A percentile compares a stretch with the other conserved stretches of the same genome.
These are phyloP conservation scores for Fusarium haematococcum DNA, from an alignment of 2,329 filamentous ascomycete species.

Conservation along the genomic window DNA sequence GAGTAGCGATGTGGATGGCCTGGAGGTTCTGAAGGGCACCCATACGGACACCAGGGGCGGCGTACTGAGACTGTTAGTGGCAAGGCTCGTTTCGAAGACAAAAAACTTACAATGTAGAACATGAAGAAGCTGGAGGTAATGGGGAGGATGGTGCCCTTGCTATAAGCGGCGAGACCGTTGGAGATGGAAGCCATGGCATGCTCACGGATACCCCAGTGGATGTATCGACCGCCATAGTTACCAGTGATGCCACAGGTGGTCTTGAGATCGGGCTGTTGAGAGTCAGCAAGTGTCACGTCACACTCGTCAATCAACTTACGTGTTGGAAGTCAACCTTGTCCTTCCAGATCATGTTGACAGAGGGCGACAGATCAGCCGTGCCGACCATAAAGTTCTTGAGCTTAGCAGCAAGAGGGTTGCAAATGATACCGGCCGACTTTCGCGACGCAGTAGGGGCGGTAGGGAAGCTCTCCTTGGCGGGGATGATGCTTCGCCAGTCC, in stretches of 20 bases:
- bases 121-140: constrained; percentile 72
- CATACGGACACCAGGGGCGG: constrained; percentile 70
- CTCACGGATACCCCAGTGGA: constrained; percentile 71
- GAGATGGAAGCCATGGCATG: constrained; percentile 70
- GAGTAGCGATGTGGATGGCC: constrained; percentile 70
- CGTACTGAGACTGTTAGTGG: constrained; percentile 49
- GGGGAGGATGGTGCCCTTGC: constrained; percentile 66
- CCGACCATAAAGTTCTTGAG: constrained; percentile 64
- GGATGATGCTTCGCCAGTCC: constrained; percentile 63
- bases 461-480: constrained; percentile 57
- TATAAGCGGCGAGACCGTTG: constrained; percentile 70
- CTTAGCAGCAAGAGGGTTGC: constrained; percentile 63
- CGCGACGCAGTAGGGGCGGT: constrained; percentile 61
- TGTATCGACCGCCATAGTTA: constrained; percentile 65
- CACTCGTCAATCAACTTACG: constrained; percentile 37
- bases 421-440: constrained; percentile 60
- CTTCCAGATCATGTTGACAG: constrained; percentile 68
- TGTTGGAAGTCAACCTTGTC: constrained; percentile 63
- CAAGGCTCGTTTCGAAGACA: neutral
- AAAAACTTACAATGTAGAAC: constrained; percentile 60
- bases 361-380: constrained; percentile 64
- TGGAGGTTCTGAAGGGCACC: constrained; percentile 67
- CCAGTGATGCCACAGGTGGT: constrained; percentile 65
- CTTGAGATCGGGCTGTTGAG: constrained; percentile 48
- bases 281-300: neutral